Evolutionary conservation across 257 asterid species (phyloP).

Genomic region (Nyctanthes arbortristis): DNA sequence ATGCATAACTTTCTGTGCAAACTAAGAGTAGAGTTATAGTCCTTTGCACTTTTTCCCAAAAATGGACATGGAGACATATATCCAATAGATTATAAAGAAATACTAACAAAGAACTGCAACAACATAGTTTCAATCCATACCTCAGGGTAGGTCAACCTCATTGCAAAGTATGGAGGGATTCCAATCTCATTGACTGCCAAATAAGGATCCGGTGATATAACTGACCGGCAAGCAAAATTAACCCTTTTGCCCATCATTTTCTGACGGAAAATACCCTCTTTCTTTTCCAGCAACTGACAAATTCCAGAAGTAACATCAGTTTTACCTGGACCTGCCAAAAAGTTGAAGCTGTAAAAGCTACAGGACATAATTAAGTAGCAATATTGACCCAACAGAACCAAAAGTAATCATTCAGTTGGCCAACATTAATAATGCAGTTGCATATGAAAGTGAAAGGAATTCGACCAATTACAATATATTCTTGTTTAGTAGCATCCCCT

Average conservation of each 20-base stretch:
- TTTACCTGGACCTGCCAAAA: conserved; percentile 58
- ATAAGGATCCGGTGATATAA: conserved; percentile 97
- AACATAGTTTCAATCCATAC: conserved; percentile 34
- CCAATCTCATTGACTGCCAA: conserved; percentile 96
- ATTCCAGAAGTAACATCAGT: conserved; percentile 58
- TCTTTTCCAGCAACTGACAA: conserved; percentile 87
- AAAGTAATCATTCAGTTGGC: not conserved
- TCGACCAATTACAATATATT: conserved; percentile 1
- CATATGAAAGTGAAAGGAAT: conserved; percentile 12
- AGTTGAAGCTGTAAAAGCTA: conserved; percentile 7
- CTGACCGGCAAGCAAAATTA: conserved; percentile 94
- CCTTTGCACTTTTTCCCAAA: not conserved
- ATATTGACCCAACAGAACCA: conserved; percentile 10
- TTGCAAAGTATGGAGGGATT: conserved; percentile 91
- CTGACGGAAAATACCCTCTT: conserved; percentile 96
- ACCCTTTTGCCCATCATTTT: conserved; percentile 99
- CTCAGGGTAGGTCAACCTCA: conserved; percentile 93
- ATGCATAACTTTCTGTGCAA: not conserved
- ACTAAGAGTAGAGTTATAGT: not conserved
- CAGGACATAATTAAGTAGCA: not conserved
- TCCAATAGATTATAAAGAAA: not conserved
- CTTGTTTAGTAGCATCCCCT: not conserved
- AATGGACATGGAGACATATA: not conserved
- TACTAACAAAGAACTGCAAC: conserved; percentile 5
- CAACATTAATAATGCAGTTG: conserved; percentile 14